Conservation (phyloP, 371 early-diverging fungal genomes). For the Cokeromyces recurvatus region DNA sequence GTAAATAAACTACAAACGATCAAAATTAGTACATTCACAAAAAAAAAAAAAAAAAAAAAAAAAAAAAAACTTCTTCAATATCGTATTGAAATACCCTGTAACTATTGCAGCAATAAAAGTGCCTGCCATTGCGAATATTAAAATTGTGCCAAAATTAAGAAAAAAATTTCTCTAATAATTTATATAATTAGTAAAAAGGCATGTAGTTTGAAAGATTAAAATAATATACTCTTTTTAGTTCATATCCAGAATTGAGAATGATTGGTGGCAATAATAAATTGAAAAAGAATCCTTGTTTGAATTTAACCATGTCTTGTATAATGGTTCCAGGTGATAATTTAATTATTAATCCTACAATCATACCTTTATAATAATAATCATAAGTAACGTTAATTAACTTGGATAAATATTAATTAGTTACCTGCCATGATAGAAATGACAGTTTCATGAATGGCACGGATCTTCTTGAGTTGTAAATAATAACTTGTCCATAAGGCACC, state of each 20-base stretch:
- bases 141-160: conserved; percentile 80
- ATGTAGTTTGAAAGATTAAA: no score
- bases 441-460: conserved; percentile 88
- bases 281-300: conserved; percentile 90
- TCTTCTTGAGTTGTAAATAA: conserved; percentile 76
- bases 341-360: conserved; percentile 84
- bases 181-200: no score
- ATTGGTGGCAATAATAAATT: conserved; percentile 94
- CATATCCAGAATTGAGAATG: conserved; percentile 92
- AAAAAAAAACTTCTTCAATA: no score
- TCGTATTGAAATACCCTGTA: conserved; percentile 81
- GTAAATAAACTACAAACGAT: conserved; percentile 48
- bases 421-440: conserved; percentile 90
- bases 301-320: conserved; percentile 83
- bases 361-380: conserved; percentile 43
- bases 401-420: conserved; percentile 8
- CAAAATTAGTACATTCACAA: background rate
- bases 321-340: conserved; percentile 66
- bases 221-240: conserved; percentile 67
- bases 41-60: no score
- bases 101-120: conserved; percentile 87
- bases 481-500: conserved; percentile 82
- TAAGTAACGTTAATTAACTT: background rate
- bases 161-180: conserved; percentile 69
- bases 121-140: conserved; percentile 89